phyloP scores from a whole-genome alignment of 768 basidiomycete species.

The Gelatoporia subvermispora region DNA sequence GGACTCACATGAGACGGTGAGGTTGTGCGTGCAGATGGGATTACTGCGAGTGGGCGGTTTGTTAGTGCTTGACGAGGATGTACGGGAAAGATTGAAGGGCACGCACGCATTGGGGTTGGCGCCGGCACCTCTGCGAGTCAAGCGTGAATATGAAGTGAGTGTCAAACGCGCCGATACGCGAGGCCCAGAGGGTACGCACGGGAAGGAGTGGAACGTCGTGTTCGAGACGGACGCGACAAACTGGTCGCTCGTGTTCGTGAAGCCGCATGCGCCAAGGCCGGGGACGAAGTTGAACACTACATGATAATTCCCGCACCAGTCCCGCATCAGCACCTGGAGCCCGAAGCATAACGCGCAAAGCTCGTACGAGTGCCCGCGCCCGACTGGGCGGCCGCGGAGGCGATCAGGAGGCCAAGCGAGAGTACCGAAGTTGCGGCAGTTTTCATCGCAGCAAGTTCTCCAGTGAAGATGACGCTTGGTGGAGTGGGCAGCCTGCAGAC shows the following conservation, averaged over 20 bases:
- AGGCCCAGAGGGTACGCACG: constrained; percentile 20
- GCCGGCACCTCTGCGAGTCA: constrained; percentile 9
- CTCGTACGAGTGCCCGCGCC: no score
- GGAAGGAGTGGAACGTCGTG: constrained; percentile 28
- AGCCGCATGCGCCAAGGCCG: constrained; percentile 36
- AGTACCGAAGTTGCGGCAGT: no score
- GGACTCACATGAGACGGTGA: constrained; percentile 23
- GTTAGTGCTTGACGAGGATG: background rate
- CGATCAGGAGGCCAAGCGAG: no score
- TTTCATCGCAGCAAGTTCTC: no score
- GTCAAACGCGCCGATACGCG: background rate
- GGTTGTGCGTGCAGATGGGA: constrained; percentile 27
- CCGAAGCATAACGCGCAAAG: no score
- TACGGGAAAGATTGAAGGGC: background rate
- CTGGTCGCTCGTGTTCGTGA: constrained; percentile 30
- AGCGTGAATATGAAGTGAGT: background rate
- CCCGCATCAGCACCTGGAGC: no score
- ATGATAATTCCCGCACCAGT: no score
- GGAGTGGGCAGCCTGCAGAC: no score
- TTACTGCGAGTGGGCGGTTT: constrained; percentile 19
- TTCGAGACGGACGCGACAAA: constrained; percentile 33
- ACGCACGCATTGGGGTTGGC: constrained; percentile 14
- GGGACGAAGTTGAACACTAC: constrained; percentile 32
- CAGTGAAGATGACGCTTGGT: no score
- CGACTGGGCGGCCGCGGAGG: no score